These are phyloP conservation scores for Tolypocladium amazonense DNA, from an alignment of 2,329 filamentous ascomycete species.

Conservation along the genomic window DNA sequence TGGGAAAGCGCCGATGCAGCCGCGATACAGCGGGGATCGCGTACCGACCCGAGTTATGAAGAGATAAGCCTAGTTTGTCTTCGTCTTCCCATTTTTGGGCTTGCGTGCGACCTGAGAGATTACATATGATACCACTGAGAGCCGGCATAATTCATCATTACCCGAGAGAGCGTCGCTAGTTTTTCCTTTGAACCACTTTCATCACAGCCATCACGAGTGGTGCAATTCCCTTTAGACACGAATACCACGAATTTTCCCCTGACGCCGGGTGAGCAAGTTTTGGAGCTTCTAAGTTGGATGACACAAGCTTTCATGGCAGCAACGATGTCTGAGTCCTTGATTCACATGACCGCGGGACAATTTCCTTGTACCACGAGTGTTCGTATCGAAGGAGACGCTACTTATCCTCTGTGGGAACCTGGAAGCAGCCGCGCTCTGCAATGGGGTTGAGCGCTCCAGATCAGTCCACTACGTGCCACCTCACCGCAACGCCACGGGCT, in stretches of 20 bases:
- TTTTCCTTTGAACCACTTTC: no score
- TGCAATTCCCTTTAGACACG: not conserved
- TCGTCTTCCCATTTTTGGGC: not conserved
- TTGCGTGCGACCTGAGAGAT: not conserved
- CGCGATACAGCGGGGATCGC: conserved; percentile 6
- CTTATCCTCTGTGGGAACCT: not conserved
- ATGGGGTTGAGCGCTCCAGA: not conserved
- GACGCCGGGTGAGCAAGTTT: not conserved
- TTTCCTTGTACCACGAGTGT: not conserved
- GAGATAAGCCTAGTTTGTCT: not conserved
- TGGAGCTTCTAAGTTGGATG: not conserved
- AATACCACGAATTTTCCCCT: not conserved
- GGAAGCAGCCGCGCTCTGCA: not conserved
- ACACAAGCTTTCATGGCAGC: not conserved
- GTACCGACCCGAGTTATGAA: conserved; percentile 6
- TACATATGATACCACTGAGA: not conserved
- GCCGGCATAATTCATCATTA: not conserved
- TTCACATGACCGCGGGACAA: not conserved
- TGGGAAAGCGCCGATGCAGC: conserved; percentile 2
- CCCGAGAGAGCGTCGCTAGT: not conserved
- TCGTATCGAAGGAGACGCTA: not conserved
- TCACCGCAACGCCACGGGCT: not conserved
- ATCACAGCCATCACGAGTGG: not conserved
- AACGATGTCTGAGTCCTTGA: not conserved
- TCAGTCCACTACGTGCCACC: not conserved